Conservation (phyloP, 2,329 filamentous ascomycete genomes). For the Ceratocystis ficicola region DNA sequence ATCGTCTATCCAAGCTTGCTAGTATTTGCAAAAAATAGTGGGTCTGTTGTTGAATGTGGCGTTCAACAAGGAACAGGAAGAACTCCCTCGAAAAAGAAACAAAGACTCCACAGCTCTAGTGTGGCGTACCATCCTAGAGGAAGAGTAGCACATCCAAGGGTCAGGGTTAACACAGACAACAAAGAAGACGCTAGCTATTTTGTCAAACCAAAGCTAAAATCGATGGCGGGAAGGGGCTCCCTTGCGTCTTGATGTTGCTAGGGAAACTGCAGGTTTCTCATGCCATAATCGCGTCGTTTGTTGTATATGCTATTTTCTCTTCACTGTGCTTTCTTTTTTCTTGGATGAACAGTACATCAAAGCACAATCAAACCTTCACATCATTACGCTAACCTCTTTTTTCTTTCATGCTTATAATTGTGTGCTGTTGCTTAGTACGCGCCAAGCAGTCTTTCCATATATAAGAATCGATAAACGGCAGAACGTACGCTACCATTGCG, state of each 20-base stretch:
- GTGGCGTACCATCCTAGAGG: conserved; percentile 1
- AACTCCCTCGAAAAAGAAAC: neutral
- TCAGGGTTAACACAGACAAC: neutral
- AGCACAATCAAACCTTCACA: neutral
- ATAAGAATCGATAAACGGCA: neutral
- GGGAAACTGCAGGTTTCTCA: conserved; percentile 14
- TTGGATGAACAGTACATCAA: neutral
- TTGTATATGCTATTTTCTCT: neutral
- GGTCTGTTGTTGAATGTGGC: conserved; percentile 2
- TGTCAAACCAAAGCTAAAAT: conserved; percentile 7
- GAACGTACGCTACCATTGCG: too few species aligned
- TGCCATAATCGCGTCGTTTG: conserved; percentile 1
- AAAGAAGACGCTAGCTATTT: neutral
- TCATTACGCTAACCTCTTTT: neutral
- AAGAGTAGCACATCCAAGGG: neutral
- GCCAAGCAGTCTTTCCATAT: neutral
- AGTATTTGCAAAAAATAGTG: conserved; percentile 9
- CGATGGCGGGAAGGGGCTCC: conserved; percentile 11
- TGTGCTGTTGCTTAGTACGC: neutral
- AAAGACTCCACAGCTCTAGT: neutral
- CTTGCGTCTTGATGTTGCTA: conserved; percentile 17
- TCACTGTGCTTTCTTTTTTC: neutral
- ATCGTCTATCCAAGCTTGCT: conserved; percentile 10
- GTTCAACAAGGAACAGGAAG: neutral
- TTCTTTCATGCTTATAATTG: conserved; percentile 7